Conservation (phyloP, 768 basidiomycete species). For the Rhodotorula sphaerocarpa region DNA sequence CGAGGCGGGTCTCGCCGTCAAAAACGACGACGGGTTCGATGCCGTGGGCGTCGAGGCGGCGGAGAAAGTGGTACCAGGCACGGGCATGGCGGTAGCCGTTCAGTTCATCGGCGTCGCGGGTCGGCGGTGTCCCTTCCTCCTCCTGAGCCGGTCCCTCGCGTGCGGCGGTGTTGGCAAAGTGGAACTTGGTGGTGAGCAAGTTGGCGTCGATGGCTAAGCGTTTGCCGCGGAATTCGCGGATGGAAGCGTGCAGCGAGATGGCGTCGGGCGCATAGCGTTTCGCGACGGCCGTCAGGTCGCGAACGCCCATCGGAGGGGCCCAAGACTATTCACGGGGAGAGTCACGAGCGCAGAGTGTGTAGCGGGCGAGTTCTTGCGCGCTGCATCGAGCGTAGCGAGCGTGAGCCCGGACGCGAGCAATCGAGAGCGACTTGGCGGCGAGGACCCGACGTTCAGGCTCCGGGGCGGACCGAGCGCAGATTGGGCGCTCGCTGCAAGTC, state of each 20-base stretch:
- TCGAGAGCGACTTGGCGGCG: no score
- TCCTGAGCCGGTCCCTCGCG: no score
- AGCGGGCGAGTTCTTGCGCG: no score
- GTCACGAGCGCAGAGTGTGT: no score
- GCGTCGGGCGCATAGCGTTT: constrained; percentile 4
- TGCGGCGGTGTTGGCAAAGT: neutral
- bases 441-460: no score
- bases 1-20: constrained; percentile 21
- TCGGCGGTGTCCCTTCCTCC: no score
- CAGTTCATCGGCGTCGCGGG: neutral
- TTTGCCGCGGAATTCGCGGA: constrained; percentile 5
- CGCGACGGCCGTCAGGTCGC: constrained; percentile 7
- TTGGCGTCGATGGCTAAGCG: constrained; percentile 31
- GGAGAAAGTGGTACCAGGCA: constrained; percentile 26
- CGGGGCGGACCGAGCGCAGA: no score
- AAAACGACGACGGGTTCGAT: constrained; percentile 30
- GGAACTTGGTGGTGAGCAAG: constrained; percentile 30
- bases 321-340: no score
- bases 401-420: no score
- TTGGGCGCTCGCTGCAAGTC: no score
- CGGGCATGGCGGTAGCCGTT: constrained; percentile 1
- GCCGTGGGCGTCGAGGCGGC: neutral
- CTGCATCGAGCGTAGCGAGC: no score
- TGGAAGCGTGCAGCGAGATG: neutral
- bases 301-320: constrained; percentile 34